Evolutionary conservation across 2,329 filamentous ascomycete species (phyloP).

Genomic region (Ascochyta pisi): DNA sequence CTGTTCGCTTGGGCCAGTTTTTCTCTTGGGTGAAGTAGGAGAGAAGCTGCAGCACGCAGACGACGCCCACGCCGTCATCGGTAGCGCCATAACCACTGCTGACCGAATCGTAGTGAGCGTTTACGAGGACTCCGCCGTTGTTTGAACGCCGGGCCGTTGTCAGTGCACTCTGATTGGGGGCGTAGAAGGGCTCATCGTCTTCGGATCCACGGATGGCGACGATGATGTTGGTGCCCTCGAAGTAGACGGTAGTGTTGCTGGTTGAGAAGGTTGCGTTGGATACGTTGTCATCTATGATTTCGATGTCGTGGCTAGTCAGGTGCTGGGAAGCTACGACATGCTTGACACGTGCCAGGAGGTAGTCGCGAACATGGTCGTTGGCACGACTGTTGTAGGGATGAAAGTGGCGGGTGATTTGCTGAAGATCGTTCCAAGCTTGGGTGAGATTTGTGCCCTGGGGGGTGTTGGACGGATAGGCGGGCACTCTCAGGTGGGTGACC

Average conservation of each 20-base stretch:
- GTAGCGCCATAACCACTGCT: conserved; percentile 92
- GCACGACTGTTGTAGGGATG: conserved; percentile 88
- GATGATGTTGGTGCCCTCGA: conserved; percentile 90
- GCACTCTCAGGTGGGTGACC: conserved; percentile 77
- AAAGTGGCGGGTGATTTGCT: conserved; percentile 74
- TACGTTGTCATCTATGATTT: conserved; percentile 78
- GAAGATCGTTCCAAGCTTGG: conserved; percentile 85
- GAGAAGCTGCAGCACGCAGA: conserved; percentile 84
- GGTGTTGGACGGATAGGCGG: conserved; percentile 65
- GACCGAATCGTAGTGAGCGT: conserved; percentile 94
- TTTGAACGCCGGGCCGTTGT: conserved; percentile 53
- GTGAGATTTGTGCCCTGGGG: conserved; percentile 76
- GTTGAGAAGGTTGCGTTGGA: conserved; percentile 78
- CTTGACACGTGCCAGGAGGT: conserved; percentile 74
- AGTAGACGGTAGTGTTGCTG: conserved; percentile 70
- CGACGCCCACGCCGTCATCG: conserved; percentile 89
- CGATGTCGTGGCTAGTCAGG: conserved; percentile 52
- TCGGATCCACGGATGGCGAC: conserved; percentile 86
- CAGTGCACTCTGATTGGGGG: conserved; percentile 60
- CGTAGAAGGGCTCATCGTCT: conserved; percentile 70
- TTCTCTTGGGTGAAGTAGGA: conserved; percentile 77
- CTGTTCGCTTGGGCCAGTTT: conserved; percentile 76
- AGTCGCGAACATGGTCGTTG: conserved; percentile 82
- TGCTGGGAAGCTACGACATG: conserved; percentile 70
- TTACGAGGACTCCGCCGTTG: conserved; percentile 84